Base-by-base conservation (phyloP, 164 flowering plant species). In the Stephania yunnanensis region DNA sequence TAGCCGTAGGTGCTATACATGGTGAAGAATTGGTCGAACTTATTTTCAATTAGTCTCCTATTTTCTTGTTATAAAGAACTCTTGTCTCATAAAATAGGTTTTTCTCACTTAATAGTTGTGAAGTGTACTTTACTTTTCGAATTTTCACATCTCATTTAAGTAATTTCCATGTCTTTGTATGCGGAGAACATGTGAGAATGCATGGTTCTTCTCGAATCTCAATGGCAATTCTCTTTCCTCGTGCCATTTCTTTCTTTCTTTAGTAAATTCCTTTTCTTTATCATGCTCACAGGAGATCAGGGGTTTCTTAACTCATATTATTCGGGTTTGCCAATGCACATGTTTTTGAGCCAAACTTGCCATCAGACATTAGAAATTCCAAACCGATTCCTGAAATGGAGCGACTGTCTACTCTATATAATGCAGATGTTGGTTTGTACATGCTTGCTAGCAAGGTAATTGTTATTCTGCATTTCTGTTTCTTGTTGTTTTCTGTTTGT, bases 371-470 rank as follows among this genome's bases (percentile, higher is more conserved):
- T 76, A 71, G 78, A 73, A 88, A 89, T 22, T 83, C 97, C 76
- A 86, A 90, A 83, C 88, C 88, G 10, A 81, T 78, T 31, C 95
- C 94, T 71, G 85, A 86, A 79, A 91, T 95, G 99, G 90, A 95
- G 86, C 88, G 99, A 29, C 97, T 95, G 55, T 95, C 98, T 70
- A 95, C 99, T 66, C 79, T 95, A 25, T 95, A 95, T 78, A 95
- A 95, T 87, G 99, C 99, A 55, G 99, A 95, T 85, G 97, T 95
- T 88, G 99, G 99, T 79, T 92, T 95, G 66, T 95, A 93, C 88
- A 92, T 93, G 98, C 96, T 95, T 45, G 99, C 99, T 69, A 95
- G 93, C 83, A 95, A 95, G 98, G 99, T 93, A 79, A 81, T 9
- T 29, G 15, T 9, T 72, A 69, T 19, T 69, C 29, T 2, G 6